Evolutionary conservation across 176 grass and related monocot species (phyloP), one percentile per base, ranked within the genome.

Genomic region (Themeda triandra): DNA sequence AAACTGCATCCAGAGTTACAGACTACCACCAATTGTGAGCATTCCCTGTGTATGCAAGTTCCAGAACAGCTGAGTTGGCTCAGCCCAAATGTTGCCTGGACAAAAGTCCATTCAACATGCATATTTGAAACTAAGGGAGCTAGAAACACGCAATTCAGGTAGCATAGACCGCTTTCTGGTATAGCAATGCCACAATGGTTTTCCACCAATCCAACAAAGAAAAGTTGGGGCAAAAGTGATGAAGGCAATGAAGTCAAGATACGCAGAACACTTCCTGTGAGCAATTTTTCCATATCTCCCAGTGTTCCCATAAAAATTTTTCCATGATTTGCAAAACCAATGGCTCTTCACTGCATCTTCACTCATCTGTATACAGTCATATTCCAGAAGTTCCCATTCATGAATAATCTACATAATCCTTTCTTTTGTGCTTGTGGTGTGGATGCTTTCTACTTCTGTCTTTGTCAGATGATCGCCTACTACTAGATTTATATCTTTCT

Each of bases 381-480:
- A 31, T 27, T 63, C 46, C n/a, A 63, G n/a, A 14, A 37, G 42
- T 79, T 66, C 33, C 66, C 67, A 77, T 80, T 80, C 64, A 81
- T n/a, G 25, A 77, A 65, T 89, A 58, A 73, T 70, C 66, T 73
- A 66, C 44, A 69, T 80, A 82, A 83, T 86, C 87, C 49, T 73
- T 83, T 75, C 73, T 78, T 89, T 37, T 86, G 65, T 87, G 88
- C 73, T 91, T 92, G 32, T 64, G 79, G 33, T 86, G 89, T 69
- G n/a, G n/a, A 77, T 91, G 85, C 23, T 87, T 92, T 90, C 75
- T 92, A 28, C 91, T 90, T 84, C 70, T 89, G 59, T 88, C 89
- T 72, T 80, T 91, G 77, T 82, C 73, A 71, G 77, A 84, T 67
- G 83, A 78, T 88, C 70, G 90, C 72, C 86, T 85, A 58, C 77